Percentiles rank a stretch among this genome's conserved stretches.
phyloP scores from a whole-genome alignment of 495 filamentous ascomycete species.

The Hamigera avellanea region DNA sequence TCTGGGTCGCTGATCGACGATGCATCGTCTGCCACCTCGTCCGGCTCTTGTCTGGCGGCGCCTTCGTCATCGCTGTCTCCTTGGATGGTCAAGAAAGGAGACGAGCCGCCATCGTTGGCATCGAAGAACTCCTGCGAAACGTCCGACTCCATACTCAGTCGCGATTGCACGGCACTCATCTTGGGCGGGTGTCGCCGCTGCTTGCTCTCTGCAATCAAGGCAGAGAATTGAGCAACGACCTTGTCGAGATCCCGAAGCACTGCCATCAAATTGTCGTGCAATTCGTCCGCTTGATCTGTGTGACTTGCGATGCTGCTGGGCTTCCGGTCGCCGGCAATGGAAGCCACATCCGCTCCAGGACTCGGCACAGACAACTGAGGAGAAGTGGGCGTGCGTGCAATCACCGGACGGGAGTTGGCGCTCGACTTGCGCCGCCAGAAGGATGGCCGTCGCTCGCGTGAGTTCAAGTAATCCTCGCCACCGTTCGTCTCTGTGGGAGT shows the following conservation, averaged over 20 bases:
- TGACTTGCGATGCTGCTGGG: constrained; percentile 25
- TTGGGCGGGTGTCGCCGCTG: constrained; percentile 51
- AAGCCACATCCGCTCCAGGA: constrained; percentile 20
- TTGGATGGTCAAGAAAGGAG: constrained; percentile 64
- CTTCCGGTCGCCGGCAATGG: constrained; percentile 28
- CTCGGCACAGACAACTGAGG: constrained; percentile 2
- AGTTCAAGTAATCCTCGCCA: constrained; percentile 27
- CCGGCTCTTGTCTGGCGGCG: constrained; percentile 10
- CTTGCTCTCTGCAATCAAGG: constrained; percentile 64
- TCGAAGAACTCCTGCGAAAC: constrained; percentile 90
- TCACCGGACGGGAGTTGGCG: constrained; percentile 15
- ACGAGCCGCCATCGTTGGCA: constrained; percentile 59
- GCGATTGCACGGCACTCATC: constrained; percentile 38
- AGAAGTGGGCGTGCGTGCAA: constrained; percentile 12
- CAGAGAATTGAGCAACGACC: constrained; percentile 70
- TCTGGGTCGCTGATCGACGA: constrained; percentile 48
- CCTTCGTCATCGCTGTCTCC: constrained; percentile 45
- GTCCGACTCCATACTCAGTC: constrained; percentile 71
- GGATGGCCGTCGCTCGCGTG: constrained; percentile 35
- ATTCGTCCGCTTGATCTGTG: constrained; percentile 42
- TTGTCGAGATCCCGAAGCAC: constrained; percentile 72
- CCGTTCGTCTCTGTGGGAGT: constrained; percentile 7
- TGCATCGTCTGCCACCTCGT: constrained; percentile 48
- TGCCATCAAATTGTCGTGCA: constrained; percentile 69
- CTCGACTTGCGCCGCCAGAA: constrained; percentile 93